A percentile compares a stretch with the other conserved stretches of the same genome.
These are phyloP conservation scores for Ilex paraguariensis DNA, from an alignment of 305 asterid genomes.

Conservation along the genomic window DNA sequence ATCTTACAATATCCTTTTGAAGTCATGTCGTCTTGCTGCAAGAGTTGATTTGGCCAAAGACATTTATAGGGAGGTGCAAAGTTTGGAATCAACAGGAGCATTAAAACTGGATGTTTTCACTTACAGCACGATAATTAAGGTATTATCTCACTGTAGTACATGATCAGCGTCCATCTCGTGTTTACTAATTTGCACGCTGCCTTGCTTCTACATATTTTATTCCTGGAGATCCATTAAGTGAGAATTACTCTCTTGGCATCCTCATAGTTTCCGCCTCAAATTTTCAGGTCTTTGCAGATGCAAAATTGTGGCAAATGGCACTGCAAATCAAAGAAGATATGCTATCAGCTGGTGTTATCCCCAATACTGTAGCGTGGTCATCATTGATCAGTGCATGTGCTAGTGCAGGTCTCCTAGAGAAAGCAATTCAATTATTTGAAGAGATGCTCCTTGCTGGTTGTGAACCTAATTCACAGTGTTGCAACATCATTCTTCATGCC, in stretches of 20 bases:
- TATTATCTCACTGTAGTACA: conserved; percentile 19
- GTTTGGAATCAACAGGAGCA: conserved; percentile 58
- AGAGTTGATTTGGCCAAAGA: conserved; percentile 80
- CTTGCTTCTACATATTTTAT: conserved; percentile 12
- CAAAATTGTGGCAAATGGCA: conserved; percentile 85
- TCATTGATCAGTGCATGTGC: conserved; percentile 92
- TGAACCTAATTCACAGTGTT: conserved; percentile 73
- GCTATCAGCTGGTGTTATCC: conserved; percentile 67
- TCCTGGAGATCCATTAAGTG: conserved; percentile 6
- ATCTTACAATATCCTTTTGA: conserved; percentile 83
- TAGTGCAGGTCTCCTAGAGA: conserved; percentile 80
- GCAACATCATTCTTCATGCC: conserved; percentile 88
- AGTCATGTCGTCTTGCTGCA: conserved; percentile 78
- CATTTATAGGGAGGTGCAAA: conserved; percentile 52
- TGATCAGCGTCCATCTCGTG: too few relatives aligned
- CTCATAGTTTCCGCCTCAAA: conserved; percentile 23
- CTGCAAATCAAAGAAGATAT: conserved; percentile 79
- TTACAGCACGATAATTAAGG: conserved; percentile 93
- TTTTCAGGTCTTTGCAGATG: conserved; percentile 90
- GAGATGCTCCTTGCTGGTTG: conserved; percentile 88
- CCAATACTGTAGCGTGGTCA: conserved; percentile 80
- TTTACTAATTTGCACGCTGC: too few relatives aligned
- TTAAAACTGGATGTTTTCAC: conserved; percentile 86
- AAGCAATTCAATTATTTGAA: conserved; percentile 60
- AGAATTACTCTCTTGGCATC: conserved; percentile 6